Base-by-base conservation (phyloP, 176 grass and related monocot species). In the Triticum monococcum region DNA sequence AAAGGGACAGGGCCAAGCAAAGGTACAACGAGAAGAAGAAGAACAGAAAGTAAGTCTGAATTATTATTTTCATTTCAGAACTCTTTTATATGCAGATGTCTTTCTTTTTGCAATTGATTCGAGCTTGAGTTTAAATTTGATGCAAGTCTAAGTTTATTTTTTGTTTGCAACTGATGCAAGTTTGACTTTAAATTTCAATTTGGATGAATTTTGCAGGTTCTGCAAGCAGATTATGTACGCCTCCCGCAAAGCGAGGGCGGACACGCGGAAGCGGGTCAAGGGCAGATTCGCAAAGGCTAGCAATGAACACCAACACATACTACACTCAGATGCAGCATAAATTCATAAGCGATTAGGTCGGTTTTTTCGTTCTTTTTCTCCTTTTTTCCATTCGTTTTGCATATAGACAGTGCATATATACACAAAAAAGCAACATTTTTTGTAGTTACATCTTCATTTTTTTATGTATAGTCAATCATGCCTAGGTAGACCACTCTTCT, bases 11-110 rank as follows among this genome's bases (percentile, higher is more conserved):
- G 36, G 90, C 90, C 68, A 92, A 84, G 63, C 84, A 84, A 23
- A 30, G 90, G 75, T 92, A 92, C 68, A 80, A 56, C 22, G 87
- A 92, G 12, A 92, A 89, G 84, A 92, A 84, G 76, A 92, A 84
- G 16, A 92, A 72, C 6, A 65, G 90, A 40, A 81, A 64, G 81
- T 91, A 78, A 24, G 46, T 33, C 9, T 56, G 9, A 22, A 12
- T 16, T 76, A 31, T 26, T 17, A 32, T 77, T 32, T 32, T 17
- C 46, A 22, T 9, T 54, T 54, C 14, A 10, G 43, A 54, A 54
- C 14, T 25, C 7, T 1, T 50, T 48, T 52, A 18, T 30, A 3
- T 50, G 9, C 72, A 30, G 9, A 75, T 54, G 0, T 17, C 28
- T 28, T 28, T 30, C 10, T 25, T 40, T 41, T 41, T 0, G 1